These are phyloP conservation scores for Ophiocordyceps sinensis DNA, from an alignment of 2,329 filamentous ascomycete species.

Conservation along the genomic window DNA sequence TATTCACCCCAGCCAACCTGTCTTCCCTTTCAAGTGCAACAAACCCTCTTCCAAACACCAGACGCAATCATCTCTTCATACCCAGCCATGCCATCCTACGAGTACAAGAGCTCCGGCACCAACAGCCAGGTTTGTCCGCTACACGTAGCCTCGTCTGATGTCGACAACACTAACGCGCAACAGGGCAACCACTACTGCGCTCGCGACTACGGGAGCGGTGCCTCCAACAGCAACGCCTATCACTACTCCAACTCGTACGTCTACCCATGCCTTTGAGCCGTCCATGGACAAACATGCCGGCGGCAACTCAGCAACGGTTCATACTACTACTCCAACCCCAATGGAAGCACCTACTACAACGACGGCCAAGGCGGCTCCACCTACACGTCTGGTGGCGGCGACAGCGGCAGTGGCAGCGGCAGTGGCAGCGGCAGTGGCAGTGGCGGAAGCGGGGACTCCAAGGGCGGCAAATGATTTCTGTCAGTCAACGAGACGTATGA, in stretches of 20 bases:
- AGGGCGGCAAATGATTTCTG: neutral
- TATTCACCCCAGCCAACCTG: no score
- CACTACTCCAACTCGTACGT: slow-evolving; percentile 52
- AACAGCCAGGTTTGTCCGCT: slow-evolving; percentile 39
- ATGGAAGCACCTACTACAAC: slow-evolving; percentile 57
- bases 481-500: no score
- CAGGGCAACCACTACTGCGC: slow-evolving; percentile 56
- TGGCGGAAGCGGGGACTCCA: slow-evolving; percentile 1
- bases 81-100: slow-evolving; percentile 16
- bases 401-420: no score
- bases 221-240: slow-evolving; percentile 43
- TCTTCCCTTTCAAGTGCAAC: no score
- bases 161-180: neutral
- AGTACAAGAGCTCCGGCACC: slow-evolving; percentile 38
- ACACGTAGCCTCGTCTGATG: neutral
- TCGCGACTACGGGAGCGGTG: slow-evolving; percentile 45
- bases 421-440: slow-evolving; percentile 1
- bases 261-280: neutral
- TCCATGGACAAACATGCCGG: neutral
- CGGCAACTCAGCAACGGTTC: slow-evolving; percentile 38
- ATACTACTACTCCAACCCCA: slow-evolving; percentile 60
- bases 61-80: neutral
- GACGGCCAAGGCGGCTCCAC: slow-evolving; percentile 39
- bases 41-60: no score
- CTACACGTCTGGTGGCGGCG: slow-evolving; percentile 46